Evolutionary conservation across 1,139 yeast species (phyloP), one percentile per base, ranked within the genome.

Genomic region (Yamadazyma oceani): DNA sequence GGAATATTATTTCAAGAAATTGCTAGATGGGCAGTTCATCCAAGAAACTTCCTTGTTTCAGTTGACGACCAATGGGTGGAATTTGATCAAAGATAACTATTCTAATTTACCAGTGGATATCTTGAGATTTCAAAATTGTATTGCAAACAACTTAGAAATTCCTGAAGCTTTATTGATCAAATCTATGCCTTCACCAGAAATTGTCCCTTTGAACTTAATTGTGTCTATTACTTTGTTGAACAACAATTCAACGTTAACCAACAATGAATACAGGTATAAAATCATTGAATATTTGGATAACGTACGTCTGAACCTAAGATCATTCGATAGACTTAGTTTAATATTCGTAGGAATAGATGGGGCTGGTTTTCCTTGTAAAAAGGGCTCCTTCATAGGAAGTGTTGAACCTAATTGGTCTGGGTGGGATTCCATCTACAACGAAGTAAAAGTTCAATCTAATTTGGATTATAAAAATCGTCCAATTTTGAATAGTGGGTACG

Each of bases 321-420:
- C 62, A 0, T 50, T 55, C n/a, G 87, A 81, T 53, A 66, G 63
- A 34, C 51, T 82, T 9, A 85, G 85, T 0, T 46, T 82, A 17
- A 73, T 82, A 0, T 63, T 79, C 28, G 56, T 77, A 14, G 85
- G 85, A 1, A 62, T 69, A 37, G 70, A 75, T 48, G 70, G 75
- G 1, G 41, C 46, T 1, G 60, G 68, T 14, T 58, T 40, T 27
- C 56, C 63, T 2, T 49, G 66, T 5, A 52, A 59, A 19, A 54
- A 60, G 27, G 82, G 82, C 0, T 67, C 78, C 9, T 81, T 75
- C 50, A 64, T 78, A 38, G 85, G 86, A 0, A 74, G 80, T 50
- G 66, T 70, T 3, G 58, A 64, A 13, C 60, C 67, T n/a, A 45
- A 51, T 2, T 81, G 86, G 86, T 62, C 65, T 19, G 84, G 82